Conservation (phyloP, 192 early-diverging fungal species). For the Martensiomyces pterosporus region DNA sequence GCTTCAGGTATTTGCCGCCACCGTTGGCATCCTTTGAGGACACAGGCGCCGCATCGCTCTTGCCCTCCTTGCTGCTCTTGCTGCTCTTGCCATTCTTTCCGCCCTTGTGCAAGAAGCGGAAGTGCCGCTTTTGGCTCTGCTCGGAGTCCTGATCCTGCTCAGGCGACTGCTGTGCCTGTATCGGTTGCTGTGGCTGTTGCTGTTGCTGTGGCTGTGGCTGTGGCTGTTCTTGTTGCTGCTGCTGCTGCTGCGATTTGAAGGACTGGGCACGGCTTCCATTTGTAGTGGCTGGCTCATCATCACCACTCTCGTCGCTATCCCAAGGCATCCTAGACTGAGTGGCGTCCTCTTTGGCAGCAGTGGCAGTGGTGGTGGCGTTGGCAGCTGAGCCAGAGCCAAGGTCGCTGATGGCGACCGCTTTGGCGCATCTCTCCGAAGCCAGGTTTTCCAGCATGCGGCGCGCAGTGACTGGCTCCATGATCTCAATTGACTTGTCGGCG, state of each 20-base stretch:
- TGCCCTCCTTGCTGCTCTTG: conserved; percentile 14
- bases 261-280: too few species aligned
- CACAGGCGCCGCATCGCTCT: conserved; percentile 17
- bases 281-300: too few species aligned
- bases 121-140: conserved; percentile 42
- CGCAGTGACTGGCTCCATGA: conserved; percentile 53
- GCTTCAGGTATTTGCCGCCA: conserved; percentile 23
- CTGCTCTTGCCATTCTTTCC: conserved; percentile 38
- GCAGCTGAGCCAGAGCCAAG: conserved; percentile 29
- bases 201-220: background rate
- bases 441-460: conserved; percentile 51
- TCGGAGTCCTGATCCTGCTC: conserved; percentile 13
- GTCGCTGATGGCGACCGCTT: conserved; percentile 7
- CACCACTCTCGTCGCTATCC: conserved; percentile 43
- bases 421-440: conserved; percentile 40
- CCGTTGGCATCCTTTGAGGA: conserved; percentile 11
- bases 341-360: background rate
- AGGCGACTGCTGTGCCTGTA: background rate
- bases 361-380: conserved; percentile 9
- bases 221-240: conserved; percentile 2
- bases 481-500: conserved; percentile 51
- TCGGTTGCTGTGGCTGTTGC: background rate
- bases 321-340: conserved; percentile 32
- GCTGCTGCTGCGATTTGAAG: background rate
- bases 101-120: conserved; percentile 43